These are phyloP conservation scores for Alternaria sp. DNA, from an alignment of 2,329 filamentous ascomycete genomes.

Conservation along the genomic window DNA sequence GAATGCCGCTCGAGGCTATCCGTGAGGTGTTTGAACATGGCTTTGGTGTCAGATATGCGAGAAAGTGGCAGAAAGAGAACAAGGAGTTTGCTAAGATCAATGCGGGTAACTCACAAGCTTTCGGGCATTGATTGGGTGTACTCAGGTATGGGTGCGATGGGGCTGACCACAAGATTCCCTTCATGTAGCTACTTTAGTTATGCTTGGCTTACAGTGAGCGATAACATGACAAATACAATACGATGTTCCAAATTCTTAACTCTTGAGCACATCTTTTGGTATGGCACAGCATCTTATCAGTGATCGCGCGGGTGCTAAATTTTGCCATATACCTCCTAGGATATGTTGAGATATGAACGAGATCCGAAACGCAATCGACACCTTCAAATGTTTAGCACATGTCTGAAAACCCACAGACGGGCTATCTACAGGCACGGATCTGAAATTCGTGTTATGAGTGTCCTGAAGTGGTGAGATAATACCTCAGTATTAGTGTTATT, in stretches of 20 bases:
- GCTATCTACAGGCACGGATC: not conserved
- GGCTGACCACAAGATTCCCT: not conserved
- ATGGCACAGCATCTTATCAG: not conserved
- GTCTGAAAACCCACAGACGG: not conserved
- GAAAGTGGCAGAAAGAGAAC: conserved; percentile 49
- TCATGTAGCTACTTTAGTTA: not conserved
- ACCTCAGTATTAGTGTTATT: not conserved
- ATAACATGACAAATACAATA: not conserved
- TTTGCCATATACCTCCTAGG: not conserved
- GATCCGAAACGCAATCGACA: not conserved
- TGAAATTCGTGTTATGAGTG: not conserved
- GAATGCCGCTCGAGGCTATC: conserved; percentile 49
- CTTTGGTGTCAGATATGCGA: conserved; percentile 47
- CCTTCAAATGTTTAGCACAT: not conserved
- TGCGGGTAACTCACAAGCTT: conserved; percentile 27
- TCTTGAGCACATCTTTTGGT: not conserved
- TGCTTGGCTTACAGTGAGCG: not conserved
- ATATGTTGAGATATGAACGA: not conserved
- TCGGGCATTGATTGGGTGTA: conserved; percentile 24
- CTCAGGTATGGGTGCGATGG: not conserved
- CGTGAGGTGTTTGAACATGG: conserved; percentile 47
- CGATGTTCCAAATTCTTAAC: not conserved
- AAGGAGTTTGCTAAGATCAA: conserved; percentile 44
- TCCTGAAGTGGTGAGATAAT: conserved; percentile 1
- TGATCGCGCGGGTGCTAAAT: not conserved